These are phyloP conservation scores for Mucuna pruriens DNA, from an alignment of 306 rosid species.

Conservation along the genomic window DNA sequence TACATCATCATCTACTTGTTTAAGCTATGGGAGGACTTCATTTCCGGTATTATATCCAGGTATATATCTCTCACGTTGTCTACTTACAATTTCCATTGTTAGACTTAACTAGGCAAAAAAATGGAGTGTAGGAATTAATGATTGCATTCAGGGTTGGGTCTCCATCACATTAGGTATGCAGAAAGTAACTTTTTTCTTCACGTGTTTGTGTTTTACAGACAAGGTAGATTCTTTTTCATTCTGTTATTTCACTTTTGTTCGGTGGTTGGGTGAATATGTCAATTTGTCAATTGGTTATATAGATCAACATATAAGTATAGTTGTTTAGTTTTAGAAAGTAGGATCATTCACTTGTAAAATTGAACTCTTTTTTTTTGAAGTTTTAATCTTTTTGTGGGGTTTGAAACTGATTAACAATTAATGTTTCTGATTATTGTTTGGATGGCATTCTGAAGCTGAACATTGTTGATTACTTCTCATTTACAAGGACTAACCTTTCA, in stretches of 20 bases:
- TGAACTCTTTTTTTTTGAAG: neutral
- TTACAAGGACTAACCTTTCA: neutral
- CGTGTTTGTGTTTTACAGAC: conserved; percentile 4
- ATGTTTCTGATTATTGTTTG: neutral
- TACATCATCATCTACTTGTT: neutral
- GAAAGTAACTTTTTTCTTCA: neutral
- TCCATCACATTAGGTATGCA: neutral
- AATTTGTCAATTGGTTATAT: neutral
- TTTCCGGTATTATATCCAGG: neutral
- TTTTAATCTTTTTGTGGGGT: neutral
- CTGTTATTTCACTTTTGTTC: neutral
- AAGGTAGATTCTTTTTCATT: neutral
- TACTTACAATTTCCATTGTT: neutral
- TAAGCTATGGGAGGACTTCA: neutral
- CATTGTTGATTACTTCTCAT: neutral
- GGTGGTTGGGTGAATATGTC: neutral
- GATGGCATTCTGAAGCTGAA: conserved; percentile 8
- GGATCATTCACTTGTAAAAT: neutral
- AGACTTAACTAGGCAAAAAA: neutral
- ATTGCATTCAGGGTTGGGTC: neutral
- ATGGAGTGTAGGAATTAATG: neutral
- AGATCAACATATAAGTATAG: conserved; percentile 7
- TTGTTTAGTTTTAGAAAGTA: neutral
- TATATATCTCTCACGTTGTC: neutral
- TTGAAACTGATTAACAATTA: neutral